phyloP scores from a whole-genome alignment of 83 land plant species.

The Larix sibirica region DNA sequence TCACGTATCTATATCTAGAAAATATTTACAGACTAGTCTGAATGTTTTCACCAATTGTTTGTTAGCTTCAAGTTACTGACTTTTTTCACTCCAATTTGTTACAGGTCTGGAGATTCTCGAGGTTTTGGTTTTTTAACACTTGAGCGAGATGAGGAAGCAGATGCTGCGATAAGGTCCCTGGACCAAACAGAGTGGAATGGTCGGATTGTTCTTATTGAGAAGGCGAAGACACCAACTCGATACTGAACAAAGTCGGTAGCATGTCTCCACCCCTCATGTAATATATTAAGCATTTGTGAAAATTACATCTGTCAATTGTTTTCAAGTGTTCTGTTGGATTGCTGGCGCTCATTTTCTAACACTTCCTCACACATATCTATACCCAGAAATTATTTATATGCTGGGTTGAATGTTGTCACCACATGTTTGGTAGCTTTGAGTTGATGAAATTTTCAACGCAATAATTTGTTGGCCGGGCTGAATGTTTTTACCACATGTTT shows the following conservation, averaged over 20 bases:
- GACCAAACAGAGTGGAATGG: constrained; percentile 73
- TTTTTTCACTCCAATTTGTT: neutral
- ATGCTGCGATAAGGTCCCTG: constrained; percentile 59
- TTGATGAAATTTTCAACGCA: too few relatives aligned
- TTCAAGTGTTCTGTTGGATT: neutral
- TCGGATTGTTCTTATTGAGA: constrained; percentile 58
- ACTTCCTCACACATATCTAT: too few relatives aligned
- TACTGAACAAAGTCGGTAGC: neutral
- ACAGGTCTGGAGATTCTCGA: constrained; percentile 60
- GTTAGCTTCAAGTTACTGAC: too few relatives aligned
- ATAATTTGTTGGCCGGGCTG: too few relatives aligned
- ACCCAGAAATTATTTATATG: too few relatives aligned
- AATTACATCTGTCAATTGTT: neutral
- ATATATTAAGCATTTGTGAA: neutral
- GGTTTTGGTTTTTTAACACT: constrained; percentile 65
- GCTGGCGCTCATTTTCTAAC: neutral
- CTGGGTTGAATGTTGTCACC: too few relatives aligned
- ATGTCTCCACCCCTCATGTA: too few relatives aligned
- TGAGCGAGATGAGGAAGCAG: constrained; percentile 66
- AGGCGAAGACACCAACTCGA: constrained; percentile 48
- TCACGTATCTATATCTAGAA: too few relatives aligned
- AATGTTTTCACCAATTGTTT: too few relatives aligned
- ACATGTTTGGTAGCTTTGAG: too few relatives aligned
- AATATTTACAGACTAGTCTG: too few relatives aligned
- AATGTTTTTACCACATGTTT: too few relatives aligned